These are phyloP conservation scores for Claviceps sorghi DNA, from an alignment of 2,329 filamentous ascomycete genomes.

Conservation along the genomic window DNA sequence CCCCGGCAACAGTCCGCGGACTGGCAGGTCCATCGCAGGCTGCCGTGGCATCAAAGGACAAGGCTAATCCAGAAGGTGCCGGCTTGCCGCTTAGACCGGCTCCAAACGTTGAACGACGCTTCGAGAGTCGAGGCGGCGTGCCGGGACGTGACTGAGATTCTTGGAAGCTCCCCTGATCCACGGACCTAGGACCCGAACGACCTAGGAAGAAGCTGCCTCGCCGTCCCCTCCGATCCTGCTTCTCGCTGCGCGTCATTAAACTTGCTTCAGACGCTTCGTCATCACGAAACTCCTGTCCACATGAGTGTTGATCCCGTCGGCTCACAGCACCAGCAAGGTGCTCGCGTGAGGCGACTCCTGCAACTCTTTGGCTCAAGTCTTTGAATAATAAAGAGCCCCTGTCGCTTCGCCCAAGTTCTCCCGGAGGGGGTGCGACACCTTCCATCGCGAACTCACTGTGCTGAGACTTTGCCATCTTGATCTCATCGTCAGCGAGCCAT, in stretches of 20 bases:
- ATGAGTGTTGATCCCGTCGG: too few species aligned
- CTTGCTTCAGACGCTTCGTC: conserved; percentile 30
- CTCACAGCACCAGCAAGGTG: too few species aligned
- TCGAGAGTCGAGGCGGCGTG: conserved; percentile 17
- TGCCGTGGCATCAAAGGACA: conserved; percentile 11
- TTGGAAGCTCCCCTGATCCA: conserved; percentile 8
- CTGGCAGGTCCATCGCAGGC: conserved; percentile 5
- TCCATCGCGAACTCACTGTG: conserved; percentile 24
- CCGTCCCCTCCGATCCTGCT: conserved; percentile 20
- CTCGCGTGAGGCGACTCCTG: conserved; percentile 18
- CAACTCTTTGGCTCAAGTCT: conserved; percentile 31
- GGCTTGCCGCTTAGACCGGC: conserved; percentile 11
- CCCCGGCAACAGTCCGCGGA: conserved; percentile 1
- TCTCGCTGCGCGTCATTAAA: conserved; percentile 22
- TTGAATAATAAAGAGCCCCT: conserved; percentile 35
- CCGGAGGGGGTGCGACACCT: conserved; percentile 20
- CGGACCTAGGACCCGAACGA: conserved; percentile 13
- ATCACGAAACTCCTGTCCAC: conserved; percentile 12
- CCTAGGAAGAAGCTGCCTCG: conserved; percentile 24
- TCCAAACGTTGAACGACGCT: conserved; percentile 26
- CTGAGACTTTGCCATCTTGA: conserved; percentile 25
- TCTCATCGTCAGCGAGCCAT: conserved; percentile 8
- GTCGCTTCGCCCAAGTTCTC: conserved; percentile 22
- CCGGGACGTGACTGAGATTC: conserved; percentile 9
- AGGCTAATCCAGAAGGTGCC: conserved; percentile 8